Conservation (phyloP, 2,329 filamentous ascomycete genomes). For the Cercospora brassicicola region DNA sequence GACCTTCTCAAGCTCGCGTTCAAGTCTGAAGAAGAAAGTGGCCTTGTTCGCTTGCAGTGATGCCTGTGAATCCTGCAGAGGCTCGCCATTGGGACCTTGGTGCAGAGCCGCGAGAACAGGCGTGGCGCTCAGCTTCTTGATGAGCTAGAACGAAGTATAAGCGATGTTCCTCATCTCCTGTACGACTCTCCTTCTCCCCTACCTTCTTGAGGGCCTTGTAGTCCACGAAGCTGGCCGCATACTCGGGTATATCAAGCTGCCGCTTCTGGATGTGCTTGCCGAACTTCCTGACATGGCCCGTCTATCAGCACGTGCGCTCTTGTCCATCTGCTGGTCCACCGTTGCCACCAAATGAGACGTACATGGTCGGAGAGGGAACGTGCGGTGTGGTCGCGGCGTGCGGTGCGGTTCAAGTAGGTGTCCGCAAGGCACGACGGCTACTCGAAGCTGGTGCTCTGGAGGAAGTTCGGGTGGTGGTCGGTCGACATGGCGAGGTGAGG, state of each 20-base stretch:
- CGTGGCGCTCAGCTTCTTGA: conserved; percentile 94
- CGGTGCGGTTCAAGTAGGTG: neutral
- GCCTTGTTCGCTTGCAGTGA: conserved; percentile 95
- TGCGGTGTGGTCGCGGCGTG: neutral
- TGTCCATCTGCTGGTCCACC: neutral
- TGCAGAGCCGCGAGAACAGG: conserved; percentile 78
- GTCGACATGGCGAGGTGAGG: conserved; percentile 10
- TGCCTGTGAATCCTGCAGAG: conserved; percentile 71
- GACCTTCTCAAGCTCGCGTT: conserved; percentile 96
- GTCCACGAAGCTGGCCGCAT: conserved; percentile 98
- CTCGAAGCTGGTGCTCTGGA: conserved; percentile 10
- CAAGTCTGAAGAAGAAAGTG: conserved; percentile 97
- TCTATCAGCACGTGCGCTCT: conserved; percentile 19
- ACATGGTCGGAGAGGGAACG: conserved; percentile 13
- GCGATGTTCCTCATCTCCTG: neutral
- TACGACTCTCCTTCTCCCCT: conserved; percentile 17
- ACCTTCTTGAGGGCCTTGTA: conserved; percentile 99
- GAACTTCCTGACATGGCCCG: conserved; percentile 76
- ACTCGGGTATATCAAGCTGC: conserved; percentile 98
- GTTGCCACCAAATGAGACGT: conserved; percentile 6
- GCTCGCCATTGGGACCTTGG: conserved; percentile 49
- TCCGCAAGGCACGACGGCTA: conserved; percentile 3
- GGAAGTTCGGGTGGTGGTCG: neutral
- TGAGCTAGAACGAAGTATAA: conserved; percentile 65
- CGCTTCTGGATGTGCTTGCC: conserved; percentile 99